These are phyloP conservation scores for Silene noctiflora DNA, from an alignment of 179 eudicot genomes.

Conservation along the genomic window DNA sequence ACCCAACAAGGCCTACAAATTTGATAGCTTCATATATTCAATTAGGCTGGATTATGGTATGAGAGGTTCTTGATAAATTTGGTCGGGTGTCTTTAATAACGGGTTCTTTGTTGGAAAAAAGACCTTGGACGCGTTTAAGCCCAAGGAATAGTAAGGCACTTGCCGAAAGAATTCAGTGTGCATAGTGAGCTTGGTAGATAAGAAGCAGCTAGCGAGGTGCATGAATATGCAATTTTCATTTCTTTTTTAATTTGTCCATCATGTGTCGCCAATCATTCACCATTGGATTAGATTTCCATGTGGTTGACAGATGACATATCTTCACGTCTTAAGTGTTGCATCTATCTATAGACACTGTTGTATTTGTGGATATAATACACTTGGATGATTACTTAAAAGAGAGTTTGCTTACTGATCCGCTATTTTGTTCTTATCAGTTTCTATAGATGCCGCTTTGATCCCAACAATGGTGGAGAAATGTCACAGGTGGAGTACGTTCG, in stretches of 20 bases:
- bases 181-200: not conserved
- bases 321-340: no score
- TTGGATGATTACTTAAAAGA: not conserved
- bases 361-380: not conserved
- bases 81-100: not conserved
- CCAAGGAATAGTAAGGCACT: not conserved
- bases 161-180: not conserved
- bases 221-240: no score
- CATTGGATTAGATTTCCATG: no score
- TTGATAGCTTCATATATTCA: no score
- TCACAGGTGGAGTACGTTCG: constrained; percentile 71
- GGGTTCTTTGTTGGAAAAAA: not conserved
- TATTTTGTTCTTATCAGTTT: constrained; percentile 47
- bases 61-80: not conserved
- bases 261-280: not conserved
- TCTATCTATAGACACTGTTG: no score
- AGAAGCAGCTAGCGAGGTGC: not conserved
- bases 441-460: constrained; percentile 83
- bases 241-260: no score
- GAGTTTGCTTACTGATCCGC: not conserved
- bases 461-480: constrained; percentile 84
- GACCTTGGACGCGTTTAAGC: not conserved
- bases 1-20: no score
- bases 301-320: no score
- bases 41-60: not conserved